Evolutionary conservation across 345 rosid genomes (phyloP).

Genomic region (Psidium guajava): DNA sequence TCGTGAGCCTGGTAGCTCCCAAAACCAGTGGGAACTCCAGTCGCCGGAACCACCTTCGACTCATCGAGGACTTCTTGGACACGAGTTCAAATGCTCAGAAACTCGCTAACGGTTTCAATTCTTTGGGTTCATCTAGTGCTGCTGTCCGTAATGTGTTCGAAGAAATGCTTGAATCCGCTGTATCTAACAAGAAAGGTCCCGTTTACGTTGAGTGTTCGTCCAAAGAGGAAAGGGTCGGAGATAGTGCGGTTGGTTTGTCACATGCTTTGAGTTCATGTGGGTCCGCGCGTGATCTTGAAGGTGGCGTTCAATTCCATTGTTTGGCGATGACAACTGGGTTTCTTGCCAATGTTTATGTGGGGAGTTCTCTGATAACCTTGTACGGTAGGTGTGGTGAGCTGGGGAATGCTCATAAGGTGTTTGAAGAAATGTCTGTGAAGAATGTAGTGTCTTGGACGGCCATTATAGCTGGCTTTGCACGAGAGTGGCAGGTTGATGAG

Average conservation of each 20-base stretch:
- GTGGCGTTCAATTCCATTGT: slow-evolving; percentile 55
- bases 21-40: slow-evolving; percentile 3
- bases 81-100: neutral
- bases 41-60: slow-evolving; percentile 35
- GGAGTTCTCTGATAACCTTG: slow-evolving; percentile 49
- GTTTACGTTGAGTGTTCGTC: neutral
- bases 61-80: slow-evolving; percentile 35
- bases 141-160: slow-evolving; percentile 17
- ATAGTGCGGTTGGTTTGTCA: slow-evolving; percentile 39
- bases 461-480: slow-evolving; percentile 71
- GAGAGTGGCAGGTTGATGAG: slow-evolving; percentile 45
- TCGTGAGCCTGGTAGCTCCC: slow-evolving; percentile 35
- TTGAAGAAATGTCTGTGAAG: slow-evolving; percentile 72
- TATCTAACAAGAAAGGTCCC: slow-evolving; percentile 5
- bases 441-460: slow-evolving; percentile 86
- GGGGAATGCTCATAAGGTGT: slow-evolving; percentile 36
- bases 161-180: slow-evolving; percentile 10
- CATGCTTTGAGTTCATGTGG: slow-evolving; percentile 49
- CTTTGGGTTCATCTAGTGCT: neutral
- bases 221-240: neutral
- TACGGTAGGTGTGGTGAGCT: slow-evolving; percentile 39
- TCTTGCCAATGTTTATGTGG: slow-evolving; percentile 48
- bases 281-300: slow-evolving; percentile 27
- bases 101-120: neutral
- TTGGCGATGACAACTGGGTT: slow-evolving; percentile 46